Base-by-base conservation (phyloP, 2,329 filamentous ascomycete species). In the Pseudogymnoascus sp. region DNA sequence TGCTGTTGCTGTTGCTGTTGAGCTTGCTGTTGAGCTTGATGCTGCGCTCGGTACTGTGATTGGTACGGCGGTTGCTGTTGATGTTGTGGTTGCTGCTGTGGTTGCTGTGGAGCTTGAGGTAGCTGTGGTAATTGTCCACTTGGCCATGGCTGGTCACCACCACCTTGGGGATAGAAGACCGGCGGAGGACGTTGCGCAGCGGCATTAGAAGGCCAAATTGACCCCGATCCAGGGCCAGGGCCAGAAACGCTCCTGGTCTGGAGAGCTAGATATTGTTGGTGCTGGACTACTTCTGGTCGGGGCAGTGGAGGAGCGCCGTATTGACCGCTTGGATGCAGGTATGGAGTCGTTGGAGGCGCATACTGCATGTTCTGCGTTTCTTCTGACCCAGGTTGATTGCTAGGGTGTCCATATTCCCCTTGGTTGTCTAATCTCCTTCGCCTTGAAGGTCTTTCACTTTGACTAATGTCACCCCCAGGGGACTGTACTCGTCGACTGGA, bases 71-170 rank as follows among this genome's bases (percentile, higher is more conserved):
- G 10, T 31, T 13, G 28, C 7, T 33, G 26, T 33, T 33, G 31
- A 7, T 38, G 35, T n/a, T n/a, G 13, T 23, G 17, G 17, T 19
- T 23, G 40, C 40, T 44, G 36, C n/a, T 40, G 36, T 47, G 7
- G 9, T 21, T 23, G 42, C 42, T 47, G 36, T 9, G n/a, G 15
- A 26, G 7, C 7, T 33, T 57, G 50, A 2, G n/a, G 3, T 33
- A 10, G 47, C 5, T 57, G 47, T 19, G 28, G 50, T 31, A 33
- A 17, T 31, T 71, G 70, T 19, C 69, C 67, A 15, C 67, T 65
- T 31, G 26, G 26, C 71, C 71, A 73, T 33, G 68, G 64, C 62
- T 69, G 64, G 26, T 71, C 71, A 38, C 68, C 71, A 5, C 66
- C 64, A 6, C 65, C 64, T 60, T 71, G 66, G 3, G 67, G 35